phyloP scores from a whole-genome alignment of 164 flowering plant genomes.

The Vitis rotundifolia region DNA sequence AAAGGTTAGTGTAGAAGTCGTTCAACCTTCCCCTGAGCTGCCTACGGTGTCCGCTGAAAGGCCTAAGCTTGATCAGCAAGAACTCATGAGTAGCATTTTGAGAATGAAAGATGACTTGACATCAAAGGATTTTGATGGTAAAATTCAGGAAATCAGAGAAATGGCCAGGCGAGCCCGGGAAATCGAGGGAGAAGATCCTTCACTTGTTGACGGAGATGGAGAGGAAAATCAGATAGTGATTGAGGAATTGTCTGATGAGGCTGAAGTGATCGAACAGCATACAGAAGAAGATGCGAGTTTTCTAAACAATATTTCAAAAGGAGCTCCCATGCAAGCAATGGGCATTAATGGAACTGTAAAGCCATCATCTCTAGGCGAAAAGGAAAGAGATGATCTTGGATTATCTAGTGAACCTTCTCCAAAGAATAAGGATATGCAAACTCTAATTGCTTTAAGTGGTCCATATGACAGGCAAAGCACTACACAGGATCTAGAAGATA shows the following conservation, averaged over 20 bases:
- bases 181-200: slow-evolving; percentile 33
- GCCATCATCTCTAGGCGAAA: slow-evolving; percentile 3
- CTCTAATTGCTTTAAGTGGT: slow-evolving; percentile 9
- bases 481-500: slow-evolving; percentile 10
- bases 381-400: slow-evolving; percentile 15
- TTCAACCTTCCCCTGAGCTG: slow-evolving; percentile 27
- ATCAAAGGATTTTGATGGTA: slow-evolving; percentile 26
- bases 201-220: slow-evolving; percentile 17
- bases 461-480: slow-evolving; percentile 6
- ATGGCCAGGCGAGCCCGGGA: slow-evolving; percentile 68
- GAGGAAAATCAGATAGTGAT: slow-evolving; percentile 20
- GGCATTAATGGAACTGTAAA: slow-evolving; percentile 15
- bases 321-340: slow-evolving; percentile 1
- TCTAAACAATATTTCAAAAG: slow-evolving; percentile 6
- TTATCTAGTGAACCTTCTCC: slow-evolving; percentile 8
- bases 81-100: slow-evolving; percentile 49
- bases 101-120: slow-evolving; percentile 26
- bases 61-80: slow-evolving; percentile 71
- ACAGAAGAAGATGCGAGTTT: slow-evolving; percentile 7
- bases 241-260: slow-evolving; percentile 14
- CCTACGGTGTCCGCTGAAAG: slow-evolving; percentile 29
- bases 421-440: slow-evolving; percentile 17
- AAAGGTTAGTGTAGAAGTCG: slow-evolving; percentile 58
- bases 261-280: slow-evolving; percentile 11
- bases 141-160: slow-evolving; percentile 57